phyloP scores from a whole-genome alignment of 169 alveolate genomes.

The Nephromyces sp. region DNA sequence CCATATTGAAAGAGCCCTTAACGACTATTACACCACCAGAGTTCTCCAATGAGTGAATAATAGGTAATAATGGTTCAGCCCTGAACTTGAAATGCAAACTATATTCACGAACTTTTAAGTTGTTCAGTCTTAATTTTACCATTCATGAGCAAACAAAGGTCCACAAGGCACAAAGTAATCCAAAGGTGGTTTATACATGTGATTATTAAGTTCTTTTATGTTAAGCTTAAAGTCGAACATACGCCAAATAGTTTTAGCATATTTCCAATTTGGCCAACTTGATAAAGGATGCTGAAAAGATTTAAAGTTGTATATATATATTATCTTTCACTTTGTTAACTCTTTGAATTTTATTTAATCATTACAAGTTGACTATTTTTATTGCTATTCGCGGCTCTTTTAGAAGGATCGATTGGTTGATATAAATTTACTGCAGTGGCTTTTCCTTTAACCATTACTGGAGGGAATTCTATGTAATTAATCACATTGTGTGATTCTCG shows the following conservation, averaged over 20 bases:
- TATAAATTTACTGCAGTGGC: conserved; percentile 28
- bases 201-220: conserved; percentile 9
- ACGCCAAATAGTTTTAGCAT: conserved; percentile 19
- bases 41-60: conserved; percentile 40
- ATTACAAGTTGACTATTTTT: neutral
- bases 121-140: too few species aligned
- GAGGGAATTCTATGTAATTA: conserved; percentile 28
- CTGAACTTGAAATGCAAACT: conserved; percentile 2
- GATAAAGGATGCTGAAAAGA: conserved; percentile 14
- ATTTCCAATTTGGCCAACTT: conserved; percentile 41
- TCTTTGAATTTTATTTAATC: neutral
- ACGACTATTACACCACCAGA: conserved; percentile 56
- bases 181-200: conserved; percentile 20
- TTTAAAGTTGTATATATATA: neutral
- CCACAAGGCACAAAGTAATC: conserved; percentile 40
- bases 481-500: conserved; percentile 35
- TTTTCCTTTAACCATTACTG: conserved; percentile 37
- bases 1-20: conserved; percentile 49
- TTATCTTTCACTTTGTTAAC: neutral
- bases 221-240: conserved; percentile 17
- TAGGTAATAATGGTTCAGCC: conserved; percentile 56
- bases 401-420: conserved; percentile 28
- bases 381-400: neutral
- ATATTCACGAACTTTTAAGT: neutral
- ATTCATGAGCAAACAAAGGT: conserved; percentile 50